Percentiles rank a stretch among this genome's conserved stretches.
These are phyloP conservation scores for Salvia rosmarinus DNA, from an alignment of 257 asterid genomes.

Conservation along the genomic window DNA sequence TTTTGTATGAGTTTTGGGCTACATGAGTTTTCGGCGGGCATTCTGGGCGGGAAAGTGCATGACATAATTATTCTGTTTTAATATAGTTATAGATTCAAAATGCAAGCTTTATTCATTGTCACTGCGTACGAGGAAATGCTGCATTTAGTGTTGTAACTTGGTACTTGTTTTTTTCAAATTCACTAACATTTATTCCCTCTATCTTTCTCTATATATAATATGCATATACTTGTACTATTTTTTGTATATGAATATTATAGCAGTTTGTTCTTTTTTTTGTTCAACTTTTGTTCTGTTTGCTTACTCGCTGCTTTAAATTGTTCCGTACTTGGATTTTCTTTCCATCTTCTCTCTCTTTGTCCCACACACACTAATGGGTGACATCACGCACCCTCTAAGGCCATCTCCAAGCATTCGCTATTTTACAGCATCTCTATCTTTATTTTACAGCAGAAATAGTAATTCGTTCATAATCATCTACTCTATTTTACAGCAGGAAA, in stretches of 20 bases:
- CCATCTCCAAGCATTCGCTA: no score
- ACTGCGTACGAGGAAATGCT: conserved; percentile 30
- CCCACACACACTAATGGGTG: conserved; percentile 48
- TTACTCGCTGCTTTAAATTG: conserved; percentile 32
- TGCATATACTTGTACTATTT: conserved; percentile 11
- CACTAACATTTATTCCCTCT: conserved; percentile 17
- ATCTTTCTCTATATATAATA: not conserved
- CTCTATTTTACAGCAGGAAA: no score
- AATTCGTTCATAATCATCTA: no score
- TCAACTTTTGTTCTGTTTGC: conserved; percentile 33
- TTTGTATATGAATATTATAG: no score
- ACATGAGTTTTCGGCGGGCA: no score
- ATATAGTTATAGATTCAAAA: no score
- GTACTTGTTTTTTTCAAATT: conserved; percentile 6
- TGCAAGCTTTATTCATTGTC: conserved; percentile 14
- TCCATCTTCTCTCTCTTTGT: not conserved
- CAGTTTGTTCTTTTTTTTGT: conserved; percentile 25
- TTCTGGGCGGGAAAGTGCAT: no score
- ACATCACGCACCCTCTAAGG: conserved; percentile 75
- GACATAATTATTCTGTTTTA: no score
- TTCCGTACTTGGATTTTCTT: conserved; percentile 22
- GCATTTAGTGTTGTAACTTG: conserved; percentile 18
- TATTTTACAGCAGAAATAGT: no score
- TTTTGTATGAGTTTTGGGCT: no score
- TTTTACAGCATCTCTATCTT: no score